A percentile compares a stretch with the other conserved stretches of the same genome.
These are phyloP conservation scores for Diaporthe destruens DNA, from an alignment of 2,329 filamentous ascomycete species.

Conservation along the genomic window DNA sequence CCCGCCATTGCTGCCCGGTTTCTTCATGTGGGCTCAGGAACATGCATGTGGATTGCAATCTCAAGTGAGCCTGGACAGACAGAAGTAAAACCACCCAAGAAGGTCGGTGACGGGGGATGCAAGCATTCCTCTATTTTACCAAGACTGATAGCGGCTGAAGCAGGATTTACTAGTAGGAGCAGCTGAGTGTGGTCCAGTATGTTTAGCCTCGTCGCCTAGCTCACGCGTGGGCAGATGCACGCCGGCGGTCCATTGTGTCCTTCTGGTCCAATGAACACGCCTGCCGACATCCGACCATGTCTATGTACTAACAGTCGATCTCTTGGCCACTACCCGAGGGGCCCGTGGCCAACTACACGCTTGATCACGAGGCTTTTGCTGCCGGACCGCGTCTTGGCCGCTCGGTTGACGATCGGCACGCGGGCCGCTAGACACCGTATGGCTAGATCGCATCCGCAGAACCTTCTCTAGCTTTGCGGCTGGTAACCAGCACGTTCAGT, in stretches of 20 bases:
- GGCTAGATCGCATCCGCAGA: background rate
- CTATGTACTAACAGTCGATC: background rate
- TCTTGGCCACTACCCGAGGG: slow-evolving; percentile 18
- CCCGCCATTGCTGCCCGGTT: background rate
- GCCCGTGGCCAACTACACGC: slow-evolving; percentile 17
- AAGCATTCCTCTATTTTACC: background rate
- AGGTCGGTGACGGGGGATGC: background rate
- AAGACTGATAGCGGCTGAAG: slow-evolving; percentile 10
- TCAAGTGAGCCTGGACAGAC: background rate
- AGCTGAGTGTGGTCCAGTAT: background rate
- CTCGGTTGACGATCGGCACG: background rate
- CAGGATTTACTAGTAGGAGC: background rate
- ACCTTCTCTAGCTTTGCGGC: background rate
- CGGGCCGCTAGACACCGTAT: background rate
- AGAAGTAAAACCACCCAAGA: background rate
- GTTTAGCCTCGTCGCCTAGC: slow-evolving; percentile 10
- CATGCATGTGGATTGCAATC: background rate
- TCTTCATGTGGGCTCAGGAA: background rate
- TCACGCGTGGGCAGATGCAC: background rate
- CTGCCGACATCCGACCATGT: slow-evolving; percentile 12
- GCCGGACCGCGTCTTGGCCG: slow-evolving; percentile 18
- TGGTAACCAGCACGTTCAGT: background rate
- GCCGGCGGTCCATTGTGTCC: background rate
- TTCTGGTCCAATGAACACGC: background rate
- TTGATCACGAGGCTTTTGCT: slow-evolving; percentile 18